Evolutionary conservation across 352 stramenopile genomes (phyloP), one percentile per base, ranked within the genome.

Genomic region (Phytophthora syringae): DNA sequence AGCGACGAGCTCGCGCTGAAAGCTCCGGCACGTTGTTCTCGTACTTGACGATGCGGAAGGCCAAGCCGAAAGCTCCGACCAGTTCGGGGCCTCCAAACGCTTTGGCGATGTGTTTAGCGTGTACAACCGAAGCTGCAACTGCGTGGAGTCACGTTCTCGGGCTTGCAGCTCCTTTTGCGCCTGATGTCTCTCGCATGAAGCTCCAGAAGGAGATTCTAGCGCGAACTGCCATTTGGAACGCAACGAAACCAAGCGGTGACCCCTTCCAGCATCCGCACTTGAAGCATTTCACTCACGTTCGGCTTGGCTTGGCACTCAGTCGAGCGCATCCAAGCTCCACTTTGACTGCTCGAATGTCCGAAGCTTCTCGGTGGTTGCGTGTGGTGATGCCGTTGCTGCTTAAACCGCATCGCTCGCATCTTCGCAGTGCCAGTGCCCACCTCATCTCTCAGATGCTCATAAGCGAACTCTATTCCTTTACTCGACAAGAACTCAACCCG

Each of bases 361-460:
- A 90, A 11, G 73, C 82, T 9, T 68, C 74, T 6, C 22, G 60
- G 5, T 77, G 84, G 45, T 70, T 94, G 15, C 75, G 78, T 24
- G 43, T 77, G 7, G 30, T 90, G 34, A 74, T 81, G 21, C 73
- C 71, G 9, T 68, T 88, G 48, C 57, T 85, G 2, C 52, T 77
- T 5, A 94, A 94, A 37, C 77, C 80, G 0, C 66, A 82, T 43
- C 88, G 83, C 18, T 60, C 76, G 7, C 60, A 66, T 3, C 72
- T 88, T 0, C 80, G 83, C 1, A 48, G 80, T 25, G 70, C 60
- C 4, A 74, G 71, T 18, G 72, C 88, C 7, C 59, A 73, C 9
- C 69, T 88, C 0, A 56, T 88, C 13, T 64, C 72, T 1, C 50
- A 60, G 7, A 61, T 92, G 16, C 58, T 94, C 1, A 62, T 67